Evolutionary conservation across 164 flowering plant genomes (phyloP).

Genomic region (Stephania japonica): DNA sequence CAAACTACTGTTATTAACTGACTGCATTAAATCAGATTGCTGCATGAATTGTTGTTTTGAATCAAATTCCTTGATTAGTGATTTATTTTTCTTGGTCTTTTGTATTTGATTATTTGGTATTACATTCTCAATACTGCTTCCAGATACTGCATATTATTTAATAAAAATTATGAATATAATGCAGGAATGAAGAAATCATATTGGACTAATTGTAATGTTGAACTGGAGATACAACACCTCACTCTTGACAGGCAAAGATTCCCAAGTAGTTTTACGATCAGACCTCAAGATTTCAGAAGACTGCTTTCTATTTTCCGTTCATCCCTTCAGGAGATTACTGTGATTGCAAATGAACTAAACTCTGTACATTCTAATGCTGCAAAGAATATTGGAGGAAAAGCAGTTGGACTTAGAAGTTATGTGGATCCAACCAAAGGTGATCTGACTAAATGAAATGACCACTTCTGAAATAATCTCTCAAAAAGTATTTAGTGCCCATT

Average conservation of each 20-base stretch:
- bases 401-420: conserved; percentile 91
- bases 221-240: conserved; percentile 85
- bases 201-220: conserved; percentile 91
- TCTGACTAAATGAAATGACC: neutral
- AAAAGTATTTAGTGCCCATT: too few species aligned
- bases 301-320: conserved; percentile 86
- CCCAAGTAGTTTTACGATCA: conserved; percentile 74
- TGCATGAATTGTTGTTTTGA: neutral
- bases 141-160: too few species aligned
- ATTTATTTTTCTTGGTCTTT: neutral
- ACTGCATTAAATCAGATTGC: neutral
- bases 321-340: conserved; percentile 91
- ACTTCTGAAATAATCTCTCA: neutral
- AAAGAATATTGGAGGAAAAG: conserved; percentile 84
- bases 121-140: too few species aligned
- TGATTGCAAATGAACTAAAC: conserved; percentile 78
- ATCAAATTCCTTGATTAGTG: neutral
- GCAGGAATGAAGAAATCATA: conserved; percentile 81
- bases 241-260: conserved; percentile 75
- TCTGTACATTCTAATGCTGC: conserved; percentile 58
- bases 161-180: conserved; percentile 10
- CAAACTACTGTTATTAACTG: neutral
- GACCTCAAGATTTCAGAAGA: conserved; percentile 85
- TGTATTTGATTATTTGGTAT: too few species aligned
- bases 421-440: conserved; percentile 93